Evolutionary conservation across 208 protist species (phyloP).

Genomic region (Trypanosoma boissoni): DNA sequence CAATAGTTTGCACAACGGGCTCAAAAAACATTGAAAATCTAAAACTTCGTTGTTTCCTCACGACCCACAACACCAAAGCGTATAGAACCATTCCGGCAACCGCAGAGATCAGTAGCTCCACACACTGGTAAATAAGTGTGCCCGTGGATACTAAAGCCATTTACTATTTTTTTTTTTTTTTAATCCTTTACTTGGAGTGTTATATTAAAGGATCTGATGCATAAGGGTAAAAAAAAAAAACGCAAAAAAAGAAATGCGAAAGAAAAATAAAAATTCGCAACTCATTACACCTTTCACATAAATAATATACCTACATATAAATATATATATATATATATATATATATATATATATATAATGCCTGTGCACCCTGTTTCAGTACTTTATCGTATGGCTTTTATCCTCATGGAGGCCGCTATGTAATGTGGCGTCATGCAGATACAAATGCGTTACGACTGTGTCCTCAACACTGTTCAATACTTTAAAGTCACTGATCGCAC

Average conservation of each 20-base stretch:
- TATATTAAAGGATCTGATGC: background rate
- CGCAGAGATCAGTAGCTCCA: constrained; percentile 11
- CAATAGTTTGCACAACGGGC: constrained; percentile 1
- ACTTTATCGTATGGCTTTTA: constrained; percentile 17
- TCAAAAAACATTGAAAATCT: constrained; percentile 1
- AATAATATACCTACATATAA: background rate
- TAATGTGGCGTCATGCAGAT: constrained; percentile 6
- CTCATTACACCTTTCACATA: too few relatives aligned
- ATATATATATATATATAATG: background rate
- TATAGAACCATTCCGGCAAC: constrained; percentile 13
- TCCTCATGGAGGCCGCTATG: constrained; percentile 25
- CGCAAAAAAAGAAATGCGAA: background rate
- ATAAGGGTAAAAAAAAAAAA: background rate
- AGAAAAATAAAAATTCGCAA: too few relatives aligned
- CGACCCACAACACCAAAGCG: background rate
- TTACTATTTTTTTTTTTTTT: background rate
- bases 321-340: constrained; percentile 1
- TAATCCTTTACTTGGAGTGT: background rate
- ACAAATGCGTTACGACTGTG: background rate
- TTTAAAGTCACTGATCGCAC: constrained; percentile 5
- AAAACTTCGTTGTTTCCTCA: background rate
- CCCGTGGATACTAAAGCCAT: background rate
- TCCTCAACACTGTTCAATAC: background rate
- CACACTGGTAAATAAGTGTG: constrained; percentile 1
- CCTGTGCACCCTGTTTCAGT: constrained; percentile 21